A percentile compares a stretch with the other conserved stretches of the same genome.
Evolutionary conservation across 2,329 filamentous ascomycete species (phyloP).

Genomic region (Penicillium sp.): DNA sequence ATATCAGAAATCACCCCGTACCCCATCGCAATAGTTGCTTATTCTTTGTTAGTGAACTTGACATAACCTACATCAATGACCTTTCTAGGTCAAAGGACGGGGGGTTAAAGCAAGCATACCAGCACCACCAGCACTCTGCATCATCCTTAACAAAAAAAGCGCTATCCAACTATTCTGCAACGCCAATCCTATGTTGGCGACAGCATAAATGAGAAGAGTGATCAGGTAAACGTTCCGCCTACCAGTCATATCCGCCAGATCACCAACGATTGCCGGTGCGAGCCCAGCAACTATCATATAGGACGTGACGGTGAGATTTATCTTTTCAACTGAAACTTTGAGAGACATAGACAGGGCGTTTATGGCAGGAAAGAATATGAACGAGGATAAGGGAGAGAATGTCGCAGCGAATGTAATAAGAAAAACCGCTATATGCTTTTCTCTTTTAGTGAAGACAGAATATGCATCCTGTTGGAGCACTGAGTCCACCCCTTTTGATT

Average conservation of each 20-base stretch:
- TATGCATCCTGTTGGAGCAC: background rate
- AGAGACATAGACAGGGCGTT: background rate
- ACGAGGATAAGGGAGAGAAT: background rate
- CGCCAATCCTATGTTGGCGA: background rate
- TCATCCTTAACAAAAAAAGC: background rate
- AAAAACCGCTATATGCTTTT: background rate
- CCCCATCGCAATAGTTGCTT: background rate
- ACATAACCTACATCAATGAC: background rate
- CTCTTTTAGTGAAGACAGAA: background rate
- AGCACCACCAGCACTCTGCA: background rate
- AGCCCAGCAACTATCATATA: background rate
- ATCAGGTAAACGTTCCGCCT: background rate
- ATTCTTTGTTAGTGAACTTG: background rate
- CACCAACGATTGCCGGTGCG: background rate
- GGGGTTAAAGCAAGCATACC: background rate
- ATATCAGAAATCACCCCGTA: background rate
- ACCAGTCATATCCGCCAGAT: background rate
- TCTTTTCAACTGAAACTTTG: background rate
- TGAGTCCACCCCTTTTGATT: background rate
- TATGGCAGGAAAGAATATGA: background rate
- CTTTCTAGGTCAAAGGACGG: background rate
- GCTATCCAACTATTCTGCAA: background rate
- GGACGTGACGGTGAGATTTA: background rate
- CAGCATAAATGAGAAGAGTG: background rate
- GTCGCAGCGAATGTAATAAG: background rate